Evolutionary conservation across 1,139 yeast species (phyloP), one percentile per base, ranked within the genome.

Genomic region (Lodderomyces parapsilosis): DNA sequence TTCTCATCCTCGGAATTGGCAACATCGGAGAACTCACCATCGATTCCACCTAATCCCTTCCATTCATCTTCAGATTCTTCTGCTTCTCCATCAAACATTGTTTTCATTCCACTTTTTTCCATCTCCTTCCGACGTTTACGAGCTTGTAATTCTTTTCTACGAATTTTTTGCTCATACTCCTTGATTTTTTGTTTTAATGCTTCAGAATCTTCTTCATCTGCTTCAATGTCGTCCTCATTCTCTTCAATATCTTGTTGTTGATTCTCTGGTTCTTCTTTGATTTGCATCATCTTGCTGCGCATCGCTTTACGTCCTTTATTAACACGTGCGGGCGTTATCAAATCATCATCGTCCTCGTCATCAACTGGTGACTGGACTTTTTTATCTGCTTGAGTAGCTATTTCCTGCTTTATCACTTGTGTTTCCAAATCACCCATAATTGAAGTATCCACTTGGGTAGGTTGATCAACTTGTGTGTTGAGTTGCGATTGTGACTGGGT

Each of bases 41-140:
- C 94, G 9, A 61, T 73, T 46, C 96, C 96, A 43, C 96, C 97
- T 44, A 87, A 59, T 2, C 96, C 96, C 40, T 82, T 83, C 91
- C 95, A 91, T 66, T 91, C 97, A 68, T 91, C 98, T 50, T 93
- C 98, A 34, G 96, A 88, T 68, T 93, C 98, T 52, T 82, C 94
- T 37, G 99, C 99, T 68, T 91, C 96, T 36, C 85, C 86, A 49
- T 86, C 91, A 48, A 86, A 69, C 17, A 83, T 68, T n/a, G 69
- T 66, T 45, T 70, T 69, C 25, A 80, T 59, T 0, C 83, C 84
- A 47, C 68, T 71, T 35, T 72, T 63, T 51, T 72, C 81, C 64
- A 77, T 63, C 51, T 76, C 82, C 51, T 65, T 68, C 50, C 80
- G 67, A 44, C 62, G 65, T 48, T 62, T 63, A 30, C 71, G 62